phyloP scores from a whole-genome alignment of 805 yeast species.

The Lipomyces sp. region DNA sequence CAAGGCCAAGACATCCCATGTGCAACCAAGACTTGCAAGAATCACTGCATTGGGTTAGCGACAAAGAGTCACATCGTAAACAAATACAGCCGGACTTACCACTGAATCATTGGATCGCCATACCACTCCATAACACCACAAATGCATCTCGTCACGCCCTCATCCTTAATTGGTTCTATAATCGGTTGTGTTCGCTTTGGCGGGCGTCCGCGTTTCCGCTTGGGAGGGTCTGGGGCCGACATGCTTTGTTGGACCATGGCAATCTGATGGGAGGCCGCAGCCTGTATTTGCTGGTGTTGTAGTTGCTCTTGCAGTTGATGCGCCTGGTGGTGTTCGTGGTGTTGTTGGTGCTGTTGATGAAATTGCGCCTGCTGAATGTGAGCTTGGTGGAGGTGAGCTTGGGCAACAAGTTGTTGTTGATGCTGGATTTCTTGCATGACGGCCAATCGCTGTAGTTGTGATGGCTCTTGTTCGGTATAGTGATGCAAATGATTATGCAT shows the following conservation, averaged over 20 bases:
- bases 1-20: slow-evolving; percentile 16
- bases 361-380: neutral
- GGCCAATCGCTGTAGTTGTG: no score
- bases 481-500: no score
- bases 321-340: neutral
- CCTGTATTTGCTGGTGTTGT: slow-evolving; percentile 3
- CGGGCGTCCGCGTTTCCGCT: slow-evolving; percentile 22
- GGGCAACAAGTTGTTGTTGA: neutral
- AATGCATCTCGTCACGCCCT: slow-evolving; percentile 14
- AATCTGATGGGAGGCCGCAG: neutral
- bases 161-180: slow-evolving; percentile 1
- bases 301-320: slow-evolving; percentile 9
- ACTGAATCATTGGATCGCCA: slow-evolving; percentile 27
- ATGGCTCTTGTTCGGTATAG: no score
- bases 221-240: neutral
- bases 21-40: slow-evolving; percentile 21
- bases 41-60: slow-evolving; percentile 9
- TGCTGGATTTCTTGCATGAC: neutral
- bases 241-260: neutral
- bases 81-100: slow-evolving; percentile 6
- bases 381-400: neutral
- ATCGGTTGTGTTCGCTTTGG: slow-evolving; percentile 1
- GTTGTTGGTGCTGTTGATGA: neutral
- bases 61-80: neutral
- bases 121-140: slow-evolving; percentile 18